These are phyloP conservation scores for Neopestalotiopsis sp. DNA, from an alignment of 2,329 filamentous ascomycete species.

Conservation along the genomic window DNA sequence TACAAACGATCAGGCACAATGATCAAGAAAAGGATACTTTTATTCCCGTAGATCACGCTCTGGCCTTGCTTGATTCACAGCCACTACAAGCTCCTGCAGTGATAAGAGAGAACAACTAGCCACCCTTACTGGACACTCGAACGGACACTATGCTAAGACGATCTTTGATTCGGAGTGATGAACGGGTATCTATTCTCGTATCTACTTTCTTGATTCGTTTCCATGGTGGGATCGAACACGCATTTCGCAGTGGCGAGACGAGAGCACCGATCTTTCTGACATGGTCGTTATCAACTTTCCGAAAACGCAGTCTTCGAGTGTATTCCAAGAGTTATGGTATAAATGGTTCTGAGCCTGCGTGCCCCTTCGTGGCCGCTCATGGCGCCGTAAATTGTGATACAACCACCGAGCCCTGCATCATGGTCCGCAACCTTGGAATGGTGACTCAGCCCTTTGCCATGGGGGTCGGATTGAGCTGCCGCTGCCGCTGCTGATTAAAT, in stretches of 20 bases:
- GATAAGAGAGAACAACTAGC: background rate
- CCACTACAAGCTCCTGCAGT: background rate
- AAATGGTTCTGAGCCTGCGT: background rate
- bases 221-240: background rate
- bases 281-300: background rate
- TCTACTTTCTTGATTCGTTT: conserved; percentile 13
- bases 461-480: background rate
- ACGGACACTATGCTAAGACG: conserved; percentile 11
- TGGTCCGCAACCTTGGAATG: background rate
- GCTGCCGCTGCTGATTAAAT: no score
- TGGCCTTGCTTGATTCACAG: background rate
- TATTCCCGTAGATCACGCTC: no score
- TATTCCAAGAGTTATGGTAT: background rate
- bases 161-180: conserved; percentile 12
- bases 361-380: background rate
- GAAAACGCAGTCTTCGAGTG: background rate
- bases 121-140: no score
- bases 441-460: background rate
- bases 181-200: conserved; percentile 20
- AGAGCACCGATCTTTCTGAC: background rate
- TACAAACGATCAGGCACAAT: no score
- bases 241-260: background rate
- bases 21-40: no score
- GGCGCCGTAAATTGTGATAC: background rate
- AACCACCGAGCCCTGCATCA: background rate